Conservation (phyloP, 768 basidiomycete species). For the Ephemerocybe angulata region DNA sequence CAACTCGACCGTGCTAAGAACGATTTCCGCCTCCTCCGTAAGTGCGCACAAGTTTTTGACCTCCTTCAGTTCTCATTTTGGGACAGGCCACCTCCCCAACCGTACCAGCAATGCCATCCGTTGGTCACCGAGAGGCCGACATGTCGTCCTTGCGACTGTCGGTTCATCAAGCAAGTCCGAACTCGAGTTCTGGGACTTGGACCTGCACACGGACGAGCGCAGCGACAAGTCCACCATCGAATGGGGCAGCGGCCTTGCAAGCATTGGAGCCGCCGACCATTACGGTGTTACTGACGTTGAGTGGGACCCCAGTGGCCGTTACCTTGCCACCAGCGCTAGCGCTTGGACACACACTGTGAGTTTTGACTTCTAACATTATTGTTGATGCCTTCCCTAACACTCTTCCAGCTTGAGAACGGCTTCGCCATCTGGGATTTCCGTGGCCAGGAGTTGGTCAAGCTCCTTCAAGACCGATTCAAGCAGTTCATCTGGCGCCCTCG, state of each 20-base stretch:
- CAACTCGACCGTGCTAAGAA: conserved; percentile 90
- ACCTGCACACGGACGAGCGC: conserved; percentile 70
- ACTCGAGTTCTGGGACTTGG: conserved; percentile 98
- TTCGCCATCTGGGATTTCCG: conserved; percentile 98
- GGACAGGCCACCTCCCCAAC: conserved; percentile 71
- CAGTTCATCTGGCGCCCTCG: conserved; percentile 98
- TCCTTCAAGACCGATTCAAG: conserved; percentile 92
- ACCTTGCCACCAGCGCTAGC: conserved; percentile 88
- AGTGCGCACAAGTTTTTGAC: conserved; percentile 21
- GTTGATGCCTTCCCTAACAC: background rate
- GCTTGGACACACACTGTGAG: conserved; percentile 90
- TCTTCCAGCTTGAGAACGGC: conserved; percentile 84
- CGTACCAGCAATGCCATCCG: conserved; percentile 92
- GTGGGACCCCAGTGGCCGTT: conserved; percentile 97
- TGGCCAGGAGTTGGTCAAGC: conserved; percentile 90
- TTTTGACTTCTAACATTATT: background rate
- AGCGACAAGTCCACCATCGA: conserved; percentile 55
- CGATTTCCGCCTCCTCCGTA: conserved; percentile 89
- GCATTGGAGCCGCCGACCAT: conserved; percentile 85
- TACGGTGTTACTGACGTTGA: conserved; percentile 97
- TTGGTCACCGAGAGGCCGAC: conserved; percentile 95
- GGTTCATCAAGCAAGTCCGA: conserved; percentile 95
- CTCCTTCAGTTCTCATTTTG: conserved; percentile 6
- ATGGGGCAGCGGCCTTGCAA: conserved; percentile 83
- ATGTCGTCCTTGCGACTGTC: conserved; percentile 93